These are phyloP conservation scores for Lagerstroemia speciosa DNA, from an alignment of 345 rosid genomes.

Conservation along the genomic window DNA sequence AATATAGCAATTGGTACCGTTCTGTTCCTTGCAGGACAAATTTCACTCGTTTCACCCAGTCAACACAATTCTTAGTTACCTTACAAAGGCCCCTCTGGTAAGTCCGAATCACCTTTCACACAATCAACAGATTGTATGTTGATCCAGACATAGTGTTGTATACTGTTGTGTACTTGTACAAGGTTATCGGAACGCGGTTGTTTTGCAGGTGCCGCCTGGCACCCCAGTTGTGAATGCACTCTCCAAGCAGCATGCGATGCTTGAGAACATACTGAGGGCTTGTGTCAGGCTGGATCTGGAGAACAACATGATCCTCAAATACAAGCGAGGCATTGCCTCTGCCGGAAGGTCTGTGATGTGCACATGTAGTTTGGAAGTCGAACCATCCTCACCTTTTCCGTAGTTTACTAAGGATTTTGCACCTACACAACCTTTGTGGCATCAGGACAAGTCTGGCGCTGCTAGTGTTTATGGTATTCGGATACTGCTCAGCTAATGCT, in stretches of 20 bases:
- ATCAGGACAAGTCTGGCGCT: neutral
- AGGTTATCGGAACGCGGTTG: neutral
- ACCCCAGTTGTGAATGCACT: slow-evolving; percentile 94
- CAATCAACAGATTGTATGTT: neutral
- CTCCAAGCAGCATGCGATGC: slow-evolving; percentile 94
- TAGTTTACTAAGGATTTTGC: neutral
- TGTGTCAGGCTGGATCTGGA: slow-evolving; percentile 91
- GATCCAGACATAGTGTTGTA: no score
- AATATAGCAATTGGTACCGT: neutral
- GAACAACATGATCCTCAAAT: slow-evolving; percentile 97
- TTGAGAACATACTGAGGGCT: slow-evolving; percentile 90
- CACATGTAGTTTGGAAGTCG: neutral
- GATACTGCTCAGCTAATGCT: neutral
- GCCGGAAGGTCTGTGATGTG: neutral
- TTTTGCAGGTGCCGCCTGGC: slow-evolving; percentile 76
- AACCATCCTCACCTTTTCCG: no score
- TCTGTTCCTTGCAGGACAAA: slow-evolving; percentile 54
- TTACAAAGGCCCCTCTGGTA: slow-evolving; percentile 98
- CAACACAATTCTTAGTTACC: slow-evolving; percentile 94
- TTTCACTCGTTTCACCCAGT: slow-evolving; percentile 98
- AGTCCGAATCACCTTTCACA: slow-evolving; percentile 12
- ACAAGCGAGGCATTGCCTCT: slow-evolving; percentile 45
- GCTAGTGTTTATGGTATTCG: neutral
- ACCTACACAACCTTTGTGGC: neutral
- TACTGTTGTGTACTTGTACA: no score